Base-by-base conservation (phyloP, 768 basidiomycete genomes). In the Daedaleopsis nitida region DNA sequence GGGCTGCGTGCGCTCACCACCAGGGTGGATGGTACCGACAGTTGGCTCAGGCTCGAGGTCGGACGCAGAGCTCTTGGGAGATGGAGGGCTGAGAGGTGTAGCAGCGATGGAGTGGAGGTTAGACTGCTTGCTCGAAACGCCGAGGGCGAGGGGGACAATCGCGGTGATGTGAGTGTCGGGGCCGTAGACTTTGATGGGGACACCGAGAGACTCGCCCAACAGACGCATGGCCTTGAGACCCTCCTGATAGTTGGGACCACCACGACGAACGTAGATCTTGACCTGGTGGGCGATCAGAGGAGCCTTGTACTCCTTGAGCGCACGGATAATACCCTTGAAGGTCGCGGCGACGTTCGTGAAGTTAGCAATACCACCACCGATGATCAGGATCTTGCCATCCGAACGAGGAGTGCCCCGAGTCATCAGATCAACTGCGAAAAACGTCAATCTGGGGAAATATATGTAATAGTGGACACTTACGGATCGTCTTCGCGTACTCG, bases 361-460 rank as follows among this genome's bases (percentile, higher is more conserved):
- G 86, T 99, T 99, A 80, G 97, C 97, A 65, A 97, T 97, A 80
- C 96, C 96, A 78, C 97, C 97, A 77, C 96, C 97, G 66, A 99
- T 97, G 84, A 99, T 97, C 77, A 98, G 91, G 74, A 98, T 87
- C 80, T 99, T 99, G 81, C 97, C 97, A 53, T 97, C 80, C 55
- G 88, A 81, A 68, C 86, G 83, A 52, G 91, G 88, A 23, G 82
- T 77, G 50, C 96, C 95, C 60, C 96, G 94, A 47, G 93, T 98
- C 75, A 98, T 93, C 63, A 99, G 80, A 75, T 98, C 96, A 72
- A 98, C 91, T 86, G 66, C 60, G 24, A 50, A 49, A n/a, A 1
- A 45, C 23, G 52, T 65, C 56, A 69, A 58, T 21, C 53, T 43
- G 11, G 23, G 37, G 45, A 24, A 9, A 12, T 19, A 27, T 11